phyloP scores from a whole-genome alignment of 768 basidiomycete genomes.

The Rhizopogon vulgaris region DNA sequence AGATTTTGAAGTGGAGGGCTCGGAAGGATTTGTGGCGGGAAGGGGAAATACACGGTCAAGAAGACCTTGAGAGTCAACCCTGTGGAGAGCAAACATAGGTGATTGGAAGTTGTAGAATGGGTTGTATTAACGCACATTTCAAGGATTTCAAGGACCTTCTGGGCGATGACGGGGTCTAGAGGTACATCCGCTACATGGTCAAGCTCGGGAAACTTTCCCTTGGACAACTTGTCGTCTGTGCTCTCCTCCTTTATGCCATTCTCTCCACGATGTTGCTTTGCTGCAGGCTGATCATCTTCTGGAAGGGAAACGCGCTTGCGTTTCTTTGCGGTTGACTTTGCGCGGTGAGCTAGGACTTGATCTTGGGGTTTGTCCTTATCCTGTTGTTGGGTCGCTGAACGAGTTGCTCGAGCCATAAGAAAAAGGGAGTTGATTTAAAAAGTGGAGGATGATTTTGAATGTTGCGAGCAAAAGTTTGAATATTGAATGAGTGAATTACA shows the following conservation, averaged over 20 bases:
- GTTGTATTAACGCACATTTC: constrained; percentile 35
- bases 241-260: constrained; percentile 29
- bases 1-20: constrained; percentile 35
- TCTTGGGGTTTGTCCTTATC: constrained; percentile 30
- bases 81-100: constrained; percentile 20
- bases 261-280: constrained; percentile 45
- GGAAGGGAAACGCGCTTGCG: constrained; percentile 54
- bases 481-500: constrained; percentile 15
- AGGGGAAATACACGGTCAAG: constrained; percentile 76
- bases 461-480: constrained; percentile 17
- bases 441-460: constrained; percentile 6
- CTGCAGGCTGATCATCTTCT: constrained; percentile 42
- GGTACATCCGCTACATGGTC: constrained; percentile 43
- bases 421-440: constrained; percentile 5
- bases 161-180: constrained; percentile 38
- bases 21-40: constrained; percentile 30
- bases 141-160: constrained; percentile 54
- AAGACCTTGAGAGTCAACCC: constrained; percentile 67
- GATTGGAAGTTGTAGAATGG: not conserved
- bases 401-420: constrained; percentile 72
- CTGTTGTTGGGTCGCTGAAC: constrained; percentile 45
- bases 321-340: constrained; percentile 44
- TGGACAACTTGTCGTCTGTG: constrained; percentile 13
- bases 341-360: constrained; percentile 17
- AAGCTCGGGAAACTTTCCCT: constrained; percentile 17